Percentiles rank a stretch among this genome's conserved stretches.
These are phyloP conservation scores for Tricladium varicosporioides DNA, from an alignment of 2,329 filamentous ascomycete genomes.

Conservation along the genomic window DNA sequence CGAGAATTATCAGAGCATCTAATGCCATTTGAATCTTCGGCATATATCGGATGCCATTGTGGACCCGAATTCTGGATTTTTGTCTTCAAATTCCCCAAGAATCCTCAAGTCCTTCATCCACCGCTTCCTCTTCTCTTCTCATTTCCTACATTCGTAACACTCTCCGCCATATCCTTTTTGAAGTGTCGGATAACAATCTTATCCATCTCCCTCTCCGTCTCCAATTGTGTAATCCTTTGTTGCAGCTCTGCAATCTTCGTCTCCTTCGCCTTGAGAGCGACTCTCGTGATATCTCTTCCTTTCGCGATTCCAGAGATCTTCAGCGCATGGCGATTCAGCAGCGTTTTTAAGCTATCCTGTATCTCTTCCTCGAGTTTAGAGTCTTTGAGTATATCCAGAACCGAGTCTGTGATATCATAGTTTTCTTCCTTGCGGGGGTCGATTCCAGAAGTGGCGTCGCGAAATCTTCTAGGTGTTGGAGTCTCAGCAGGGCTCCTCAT, in stretches of 20 bases:
- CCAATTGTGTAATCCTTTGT: slow-evolving; percentile 57
- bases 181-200: slow-evolving; percentile 39
- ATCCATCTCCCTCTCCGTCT: slow-evolving; percentile 54
- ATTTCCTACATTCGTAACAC: neutral
- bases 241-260: slow-evolving; percentile 63
- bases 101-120: neutral
- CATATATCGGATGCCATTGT: too few relatives aligned
- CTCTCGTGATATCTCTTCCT: slow-evolving; percentile 65
- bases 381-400: slow-evolving; percentile 48
- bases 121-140: neutral
- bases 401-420: slow-evolving; percentile 43
- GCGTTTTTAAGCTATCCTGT: slow-evolving; percentile 38
- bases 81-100: too few relatives aligned
- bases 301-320: slow-evolving; percentile 59
- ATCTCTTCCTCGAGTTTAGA: slow-evolving; percentile 41
- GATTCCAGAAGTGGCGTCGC: slow-evolving; percentile 11
- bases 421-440: neutral
- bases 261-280: slow-evolving; percentile 62
- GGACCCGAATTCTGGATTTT: too few relatives aligned
- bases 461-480: slow-evolving; percentile 27
- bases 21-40: too few relatives aligned
- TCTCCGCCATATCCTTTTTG: slow-evolving; percentile 6
- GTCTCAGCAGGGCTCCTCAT: slow-evolving; percentile 24
- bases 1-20: too few relatives aligned
- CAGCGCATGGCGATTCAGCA: slow-evolving; percentile 56